Evolutionary conservation across 129 eudicot species (phyloP).

Genomic region (Flaveria ramosissima): DNA sequence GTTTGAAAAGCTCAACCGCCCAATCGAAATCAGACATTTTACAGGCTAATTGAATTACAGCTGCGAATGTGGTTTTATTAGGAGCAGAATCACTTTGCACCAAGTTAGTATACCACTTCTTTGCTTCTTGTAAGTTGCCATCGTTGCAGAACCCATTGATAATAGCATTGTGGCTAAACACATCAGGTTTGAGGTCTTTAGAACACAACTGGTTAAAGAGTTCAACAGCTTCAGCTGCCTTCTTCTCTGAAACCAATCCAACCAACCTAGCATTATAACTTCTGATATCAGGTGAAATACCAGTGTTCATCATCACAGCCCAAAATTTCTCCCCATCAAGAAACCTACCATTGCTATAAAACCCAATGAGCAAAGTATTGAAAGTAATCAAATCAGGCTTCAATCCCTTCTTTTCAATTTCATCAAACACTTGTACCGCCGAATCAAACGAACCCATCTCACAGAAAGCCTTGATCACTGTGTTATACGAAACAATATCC

Average conservation of each 20-base stretch:
- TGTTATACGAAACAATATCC: conserved; percentile 52
- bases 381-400: conserved; percentile 46
- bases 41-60: conserved; percentile 45
- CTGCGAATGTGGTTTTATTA: conserved; percentile 35
- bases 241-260: conserved; percentile 41
- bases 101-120: conserved; percentile 44
- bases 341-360: conserved; percentile 38
- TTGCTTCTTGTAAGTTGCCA: conserved; percentile 45
- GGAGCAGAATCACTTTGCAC: conserved; percentile 36
- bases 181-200: conserved; percentile 43
- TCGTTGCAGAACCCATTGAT: conserved; percentile 47
- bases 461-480: conserved; percentile 47
- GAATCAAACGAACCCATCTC: conserved; percentile 46
- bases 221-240: conserved; percentile 43
- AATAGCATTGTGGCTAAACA: conserved; percentile 42
- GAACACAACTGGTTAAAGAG: conserved; percentile 37
- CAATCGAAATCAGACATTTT: conserved; percentile 45
- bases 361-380: conserved; percentile 47
- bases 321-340: conserved; percentile 56
- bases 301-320: conserved; percentile 39
- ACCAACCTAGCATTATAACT: conserved; percentile 51
- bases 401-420: conserved; percentile 48
- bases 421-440: conserved; percentile 33
- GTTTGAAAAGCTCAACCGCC: conserved; percentile 48
- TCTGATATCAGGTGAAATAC: conserved; percentile 42